Conservation (phyloP, 768 basidiomycete genomes). For the Dioszegia aurantiaca region DNA sequence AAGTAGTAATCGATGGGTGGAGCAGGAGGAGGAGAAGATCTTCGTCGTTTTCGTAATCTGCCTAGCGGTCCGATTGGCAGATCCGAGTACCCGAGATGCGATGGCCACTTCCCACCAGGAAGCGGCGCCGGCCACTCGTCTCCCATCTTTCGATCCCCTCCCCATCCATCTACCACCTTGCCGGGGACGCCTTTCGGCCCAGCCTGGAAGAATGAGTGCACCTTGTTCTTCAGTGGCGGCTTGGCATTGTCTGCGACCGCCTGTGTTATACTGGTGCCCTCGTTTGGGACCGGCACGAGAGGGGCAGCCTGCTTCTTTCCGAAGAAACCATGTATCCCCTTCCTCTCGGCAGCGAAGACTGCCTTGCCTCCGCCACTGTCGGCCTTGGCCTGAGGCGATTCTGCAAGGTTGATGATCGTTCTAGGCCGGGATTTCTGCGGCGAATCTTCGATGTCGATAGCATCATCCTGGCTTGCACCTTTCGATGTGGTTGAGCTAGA, state of each 20-base stretch:
- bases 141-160: conserved; percentile 29
- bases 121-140: conserved; percentile 36
- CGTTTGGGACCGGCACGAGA: background rate
- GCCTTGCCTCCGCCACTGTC: conserved; percentile 21
- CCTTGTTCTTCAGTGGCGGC: conserved; percentile 14
- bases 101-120: conserved; percentile 27
- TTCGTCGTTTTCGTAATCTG: background rate
- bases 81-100: conserved; percentile 3
- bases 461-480: conserved; percentile 17
- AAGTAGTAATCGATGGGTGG: background rate
- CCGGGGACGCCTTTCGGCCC: conserved; percentile 12
- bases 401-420: conserved; percentile 9
- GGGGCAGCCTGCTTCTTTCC: conserved; percentile 12
- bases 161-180: conserved; percentile 36
- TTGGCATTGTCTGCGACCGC: background rate
- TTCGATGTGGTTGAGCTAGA: conserved; percentile 11
- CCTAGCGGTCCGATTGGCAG: background rate
- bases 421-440: conserved; percentile 13
- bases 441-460: conserved; percentile 19
- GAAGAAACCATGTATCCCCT: conserved; percentile 39
- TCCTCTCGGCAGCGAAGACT: conserved; percentile 35
- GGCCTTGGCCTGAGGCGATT: background rate
- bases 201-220: conserved; percentile 34
- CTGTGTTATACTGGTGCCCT: background rate
- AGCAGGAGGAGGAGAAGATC: background rate